These are phyloP conservation scores for Cercophora samala DNA, from an alignment of 495 filamentous ascomycete species.

Conservation along the genomic window DNA sequence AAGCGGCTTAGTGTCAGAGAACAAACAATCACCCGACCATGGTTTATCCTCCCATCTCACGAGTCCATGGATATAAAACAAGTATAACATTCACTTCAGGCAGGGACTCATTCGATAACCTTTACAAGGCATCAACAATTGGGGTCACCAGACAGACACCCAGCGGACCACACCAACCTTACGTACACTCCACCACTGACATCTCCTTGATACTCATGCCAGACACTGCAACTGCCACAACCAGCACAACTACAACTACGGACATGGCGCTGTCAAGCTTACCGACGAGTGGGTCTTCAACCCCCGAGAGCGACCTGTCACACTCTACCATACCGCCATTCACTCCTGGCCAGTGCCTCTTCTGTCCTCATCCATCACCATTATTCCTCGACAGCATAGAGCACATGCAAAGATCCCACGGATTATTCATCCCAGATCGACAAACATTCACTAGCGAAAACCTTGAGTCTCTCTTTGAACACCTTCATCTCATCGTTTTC, in stretches of 20 bases:
- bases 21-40: neutral
- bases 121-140: neutral
- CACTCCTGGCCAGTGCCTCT: slow-evolving; percentile 21
- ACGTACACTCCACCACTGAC: neutral
- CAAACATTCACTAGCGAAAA: slow-evolving; percentile 27
- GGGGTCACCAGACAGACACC: neutral
- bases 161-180: neutral
- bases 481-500: slow-evolving; percentile 39
- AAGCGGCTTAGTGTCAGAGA: neutral
- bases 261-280: neutral
- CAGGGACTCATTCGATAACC: neutral
- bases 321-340: neutral
- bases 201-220: slow-evolving; percentile 3
- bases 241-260: neutral
- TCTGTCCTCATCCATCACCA: slow-evolving; percentile 21
- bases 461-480: slow-evolving; percentile 33
- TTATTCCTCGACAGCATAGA: slow-evolving; percentile 28
- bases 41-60: neutral
- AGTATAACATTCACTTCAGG: neutral
- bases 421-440: slow-evolving; percentile 32
- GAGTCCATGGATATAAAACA: neutral
- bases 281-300: neutral
- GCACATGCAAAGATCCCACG: slow-evolving; percentile 40
- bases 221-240: slow-evolving; percentile 1
- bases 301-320: neutral